phyloP scores from a whole-genome alignment of 306 rosid species.

The Prosopis cineraria region DNA sequence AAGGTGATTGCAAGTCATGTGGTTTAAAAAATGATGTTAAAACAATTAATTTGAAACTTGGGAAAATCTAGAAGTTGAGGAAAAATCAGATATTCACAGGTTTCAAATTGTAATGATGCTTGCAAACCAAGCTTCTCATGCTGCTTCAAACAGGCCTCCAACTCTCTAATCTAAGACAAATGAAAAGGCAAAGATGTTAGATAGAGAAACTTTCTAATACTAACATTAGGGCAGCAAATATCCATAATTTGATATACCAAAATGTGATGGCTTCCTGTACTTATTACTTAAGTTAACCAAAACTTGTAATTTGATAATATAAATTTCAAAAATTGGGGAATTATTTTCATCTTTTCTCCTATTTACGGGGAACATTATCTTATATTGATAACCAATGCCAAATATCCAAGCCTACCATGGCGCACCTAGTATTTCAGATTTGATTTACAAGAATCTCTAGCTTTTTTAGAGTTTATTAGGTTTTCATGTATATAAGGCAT shows the following conservation, averaged over 20 bases:
- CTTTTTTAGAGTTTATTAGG: not conserved
- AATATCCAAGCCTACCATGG: not conserved
- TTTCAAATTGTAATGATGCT: constrained; percentile 58
- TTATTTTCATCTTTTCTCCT: not conserved
- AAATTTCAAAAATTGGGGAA: not conserved
- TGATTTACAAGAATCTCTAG: not conserved
- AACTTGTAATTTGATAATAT: not conserved
- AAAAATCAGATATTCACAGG: constrained; percentile 52
- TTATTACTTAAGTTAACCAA: not conserved
- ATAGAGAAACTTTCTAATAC: not conserved
- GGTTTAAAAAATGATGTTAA: not conserved
- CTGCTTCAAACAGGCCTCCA: constrained; percentile 73
- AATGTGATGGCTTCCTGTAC: not conserved
- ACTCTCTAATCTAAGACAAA: constrained; percentile 69
- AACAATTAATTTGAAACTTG: not conserved
- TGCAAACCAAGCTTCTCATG: constrained; percentile 72
- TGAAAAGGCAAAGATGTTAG: constrained; percentile 29
- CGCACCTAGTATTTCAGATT: not conserved
- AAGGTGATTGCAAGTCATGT: not conserved
- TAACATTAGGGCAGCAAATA: not conserved
- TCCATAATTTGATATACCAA: not conserved
- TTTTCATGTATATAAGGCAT: not conserved
- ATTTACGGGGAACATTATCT: not conserved
- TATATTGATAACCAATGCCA: not conserved
- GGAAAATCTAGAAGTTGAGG: constrained; percentile 17